Conservation (phyloP, 257 asterid species). For the Solanum etuberosum region DNA sequence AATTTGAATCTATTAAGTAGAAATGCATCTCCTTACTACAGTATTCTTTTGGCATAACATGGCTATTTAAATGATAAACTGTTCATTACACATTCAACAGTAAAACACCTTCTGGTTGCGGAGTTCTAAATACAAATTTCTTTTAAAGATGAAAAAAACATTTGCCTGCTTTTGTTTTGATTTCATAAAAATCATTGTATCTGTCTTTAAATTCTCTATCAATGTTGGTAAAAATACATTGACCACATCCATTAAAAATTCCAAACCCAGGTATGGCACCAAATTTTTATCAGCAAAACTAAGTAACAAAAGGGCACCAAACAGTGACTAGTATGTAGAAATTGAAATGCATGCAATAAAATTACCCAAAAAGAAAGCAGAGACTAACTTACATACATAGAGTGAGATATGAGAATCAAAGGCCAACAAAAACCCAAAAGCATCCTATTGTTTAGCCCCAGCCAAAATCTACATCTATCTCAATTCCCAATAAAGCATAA, state of each 20-base stretch:
- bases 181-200: not conserved
- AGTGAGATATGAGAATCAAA: not conserved
- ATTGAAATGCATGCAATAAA: not conserved
- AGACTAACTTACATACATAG: not conserved
- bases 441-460: not conserved
- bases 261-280: not conserved
- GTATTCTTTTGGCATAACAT: not conserved
- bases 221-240: not conserved
- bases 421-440: conserved; percentile 1
- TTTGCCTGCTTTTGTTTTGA: not conserved
- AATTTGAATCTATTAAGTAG: too few species aligned
- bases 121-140: too few species aligned
- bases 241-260: not conserved
- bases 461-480: not conserved
- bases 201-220: not conserved
- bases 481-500: conserved; percentile 33
- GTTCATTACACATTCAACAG: not conserved
- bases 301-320: not conserved
- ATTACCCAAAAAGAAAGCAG: not conserved
- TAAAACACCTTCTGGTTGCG: too few species aligned
- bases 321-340: not conserved
- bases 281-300: not conserved
- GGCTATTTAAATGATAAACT: not conserved
- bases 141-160: not conserved
- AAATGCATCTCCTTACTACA: not conserved